Percentiles rank a stretch among this genome's conserved stretches.
Evolutionary conservation across 2,329 filamentous ascomycete species (phyloP).

Genomic region (Colletotrichum australisinense): DNA sequence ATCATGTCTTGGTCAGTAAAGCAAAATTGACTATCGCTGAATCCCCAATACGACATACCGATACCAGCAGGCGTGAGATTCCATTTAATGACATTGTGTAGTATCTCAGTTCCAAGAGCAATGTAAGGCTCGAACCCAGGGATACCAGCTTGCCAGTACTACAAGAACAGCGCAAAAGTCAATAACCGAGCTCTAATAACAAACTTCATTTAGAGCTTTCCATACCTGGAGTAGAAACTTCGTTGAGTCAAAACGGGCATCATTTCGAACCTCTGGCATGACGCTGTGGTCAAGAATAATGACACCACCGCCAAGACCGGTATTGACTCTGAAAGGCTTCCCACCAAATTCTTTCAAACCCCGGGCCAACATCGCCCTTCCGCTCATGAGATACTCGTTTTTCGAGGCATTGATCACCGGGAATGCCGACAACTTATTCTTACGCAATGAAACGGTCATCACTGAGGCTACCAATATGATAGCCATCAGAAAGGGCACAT

Average conservation of each 20-base stretch:
- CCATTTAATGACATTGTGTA: slow-evolving; percentile 31
- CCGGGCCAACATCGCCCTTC: background rate
- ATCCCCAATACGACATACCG: background rate
- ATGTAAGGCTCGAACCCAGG: slow-evolving; percentile 20
- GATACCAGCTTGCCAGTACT: slow-evolving; percentile 30
- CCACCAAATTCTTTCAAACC: background rate
- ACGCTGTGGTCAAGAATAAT: slow-evolving; percentile 8
- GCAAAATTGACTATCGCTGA: background rate
- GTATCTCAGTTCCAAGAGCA: slow-evolving; percentile 15
- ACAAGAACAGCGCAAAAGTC: background rate
- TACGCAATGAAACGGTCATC: background rate
- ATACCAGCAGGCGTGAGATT: slow-evolving; percentile 20
- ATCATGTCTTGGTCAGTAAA: background rate
- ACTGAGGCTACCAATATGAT: background rate
- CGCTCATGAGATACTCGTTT: slow-evolving; percentile 13
- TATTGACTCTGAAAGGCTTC: slow-evolving; percentile 25
- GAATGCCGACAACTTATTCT: slow-evolving; percentile 1
- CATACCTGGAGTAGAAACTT: slow-evolving; percentile 20
- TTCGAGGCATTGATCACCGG: slow-evolving; percentile 18
- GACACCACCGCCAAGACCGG: slow-evolving; percentile 17
- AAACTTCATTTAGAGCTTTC: background rate
- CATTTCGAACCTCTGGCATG: slow-evolving; percentile 22
- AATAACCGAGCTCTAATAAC: background rate
- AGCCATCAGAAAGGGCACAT: slow-evolving; percentile 9
- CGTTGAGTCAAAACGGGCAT: slow-evolving; percentile 17